phyloP scores from a whole-genome alignment of 768 basidiomycete species.

The Porpolomopsis calyptriformis region DNA sequence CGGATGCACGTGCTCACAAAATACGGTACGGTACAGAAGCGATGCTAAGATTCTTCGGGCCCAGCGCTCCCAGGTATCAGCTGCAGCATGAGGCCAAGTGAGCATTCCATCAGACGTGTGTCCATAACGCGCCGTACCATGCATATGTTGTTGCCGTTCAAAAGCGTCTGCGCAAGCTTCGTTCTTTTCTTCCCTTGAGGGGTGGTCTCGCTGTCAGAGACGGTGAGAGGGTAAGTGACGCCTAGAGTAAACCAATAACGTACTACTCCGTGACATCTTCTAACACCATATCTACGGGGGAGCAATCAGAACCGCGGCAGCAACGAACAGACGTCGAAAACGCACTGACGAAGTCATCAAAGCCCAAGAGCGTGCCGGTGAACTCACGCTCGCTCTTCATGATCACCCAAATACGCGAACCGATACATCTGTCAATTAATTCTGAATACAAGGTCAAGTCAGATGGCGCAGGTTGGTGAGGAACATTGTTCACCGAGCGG shows the following conservation, averaged over 20 bases:
- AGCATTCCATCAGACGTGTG: background rate
- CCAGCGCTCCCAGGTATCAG: conserved; percentile 65
- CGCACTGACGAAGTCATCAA: conserved; percentile 99
- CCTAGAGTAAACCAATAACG: conserved; percentile 20
- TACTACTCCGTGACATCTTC: conserved; percentile 97
- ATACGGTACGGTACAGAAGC: no score
- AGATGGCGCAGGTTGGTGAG: background rate
- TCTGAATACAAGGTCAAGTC: conserved; percentile 35
- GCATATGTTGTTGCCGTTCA: conserved; percentile 95
- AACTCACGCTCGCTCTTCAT: conserved; percentile 98
- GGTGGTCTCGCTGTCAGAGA: conserved; percentile 65
- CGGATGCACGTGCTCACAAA: background rate
- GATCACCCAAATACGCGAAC: conserved; percentile 94
- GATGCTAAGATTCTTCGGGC: conserved; percentile 47
- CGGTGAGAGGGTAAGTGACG: background rate
- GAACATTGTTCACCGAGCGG: conserved; percentile 53
- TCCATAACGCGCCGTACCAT: conserved; percentile 50
- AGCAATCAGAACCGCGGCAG: background rate
- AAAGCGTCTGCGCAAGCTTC: conserved; percentile 72
- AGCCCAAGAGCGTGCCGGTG: conserved; percentile 87
- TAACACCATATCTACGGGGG: conserved; percentile 69
- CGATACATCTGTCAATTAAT: conserved; percentile 94
- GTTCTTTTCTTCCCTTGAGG: conserved; percentile 73
- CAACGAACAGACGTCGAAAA: conserved; percentile 3
- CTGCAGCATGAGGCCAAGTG: conserved; percentile 21